These are phyloP conservation scores for Ustanciosporium gigantosporum DNA, from an alignment of 1,284 basidiomycete species.

Conservation along the genomic window DNA sequence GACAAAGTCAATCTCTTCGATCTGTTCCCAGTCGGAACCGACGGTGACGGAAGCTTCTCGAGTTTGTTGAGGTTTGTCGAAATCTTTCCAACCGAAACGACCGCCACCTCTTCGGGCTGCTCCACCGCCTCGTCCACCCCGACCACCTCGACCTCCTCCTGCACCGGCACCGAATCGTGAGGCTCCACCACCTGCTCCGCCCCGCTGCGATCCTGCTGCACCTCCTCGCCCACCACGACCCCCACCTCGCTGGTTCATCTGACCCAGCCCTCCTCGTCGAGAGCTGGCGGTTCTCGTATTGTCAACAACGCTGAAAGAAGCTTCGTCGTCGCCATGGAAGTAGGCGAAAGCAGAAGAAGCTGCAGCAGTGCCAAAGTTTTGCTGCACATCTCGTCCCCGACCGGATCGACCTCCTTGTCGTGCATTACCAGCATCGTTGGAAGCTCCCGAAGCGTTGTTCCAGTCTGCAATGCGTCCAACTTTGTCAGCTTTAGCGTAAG, in stretches of 20 bases:
- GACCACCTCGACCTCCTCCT: slow-evolving; percentile 15
- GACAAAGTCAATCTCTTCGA: slow-evolving; percentile 97
- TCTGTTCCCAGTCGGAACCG: slow-evolving; percentile 85
- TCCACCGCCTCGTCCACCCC: slow-evolving; percentile 63
- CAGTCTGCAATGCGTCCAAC: slow-evolving; percentile 97
- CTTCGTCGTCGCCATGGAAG: slow-evolving; percentile 98
- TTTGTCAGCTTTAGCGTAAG: slow-evolving; percentile 97
- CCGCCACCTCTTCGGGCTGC: slow-evolving; percentile 62
- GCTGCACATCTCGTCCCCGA: slow-evolving; percentile 45
- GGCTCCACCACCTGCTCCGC: slow-evolving; percentile 35
- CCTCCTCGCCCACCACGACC: slow-evolving; percentile 55
- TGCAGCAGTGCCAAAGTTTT: slow-evolving; percentile 44
- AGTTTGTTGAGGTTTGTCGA: slow-evolving; percentile 86
- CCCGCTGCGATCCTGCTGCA: slow-evolving; percentile 28
- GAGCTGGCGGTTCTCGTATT: slow-evolving; percentile 65
- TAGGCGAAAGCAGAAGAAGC: slow-evolving; percentile 84
- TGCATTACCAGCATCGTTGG: slow-evolving; percentile 62
- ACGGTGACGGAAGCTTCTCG: slow-evolving; percentile 94
- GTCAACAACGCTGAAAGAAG: slow-evolving; percentile 94
- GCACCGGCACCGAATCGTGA: slow-evolving; percentile 46
- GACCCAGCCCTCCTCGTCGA: slow-evolving; percentile 62
- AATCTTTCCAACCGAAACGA: slow-evolving; percentile 84
- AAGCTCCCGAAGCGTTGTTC: slow-evolving; percentile 69
- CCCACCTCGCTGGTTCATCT: slow-evolving; percentile 56
- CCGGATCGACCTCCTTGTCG: slow-evolving; percentile 36